Evolutionary conservation across 257 asterid genomes (phyloP).

Genomic region (Anisodus tanguticus): DNA sequence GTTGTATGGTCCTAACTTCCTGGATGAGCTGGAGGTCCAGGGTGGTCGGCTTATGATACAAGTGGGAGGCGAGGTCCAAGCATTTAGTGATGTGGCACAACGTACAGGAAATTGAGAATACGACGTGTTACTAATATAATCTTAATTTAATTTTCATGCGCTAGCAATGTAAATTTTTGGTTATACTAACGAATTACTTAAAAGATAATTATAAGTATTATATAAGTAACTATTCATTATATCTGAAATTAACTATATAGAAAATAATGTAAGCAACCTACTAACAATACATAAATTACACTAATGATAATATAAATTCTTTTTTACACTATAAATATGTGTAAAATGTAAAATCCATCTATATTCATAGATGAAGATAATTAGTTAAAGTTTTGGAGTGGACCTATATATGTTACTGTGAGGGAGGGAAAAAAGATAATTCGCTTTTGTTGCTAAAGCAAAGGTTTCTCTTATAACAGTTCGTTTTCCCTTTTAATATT

Average conservation of each 20-base stretch:
- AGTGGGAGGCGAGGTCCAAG: not conserved
- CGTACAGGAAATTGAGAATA: no score
- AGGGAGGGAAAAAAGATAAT: no score
- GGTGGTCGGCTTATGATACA: not conserved
- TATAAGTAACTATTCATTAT: no score
- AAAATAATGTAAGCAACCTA: not conserved
- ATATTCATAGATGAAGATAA: not conserved
- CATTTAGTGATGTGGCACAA: not conserved
- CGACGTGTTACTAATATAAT: no score
- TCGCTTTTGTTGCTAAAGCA: not conserved
- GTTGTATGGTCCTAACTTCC: constrained; percentile 21
- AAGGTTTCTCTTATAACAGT: not conserved
- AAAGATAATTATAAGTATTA: no score
- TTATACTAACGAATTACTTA: no score
- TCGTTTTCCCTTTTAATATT: no score
- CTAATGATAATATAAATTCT: not conserved
- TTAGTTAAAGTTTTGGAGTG: not conserved
- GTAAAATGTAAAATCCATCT: not conserved
- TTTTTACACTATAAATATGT: not conserved
- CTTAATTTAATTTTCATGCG: no score
- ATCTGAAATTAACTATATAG: no score
- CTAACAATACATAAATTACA: not conserved
- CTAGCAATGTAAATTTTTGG: no score
- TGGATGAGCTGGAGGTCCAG: constrained; percentile 26
- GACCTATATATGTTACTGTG: not conserved